Conservation (phyloP, 805 yeast genomes). For the Schizosaccharomyces pombe region DNA sequence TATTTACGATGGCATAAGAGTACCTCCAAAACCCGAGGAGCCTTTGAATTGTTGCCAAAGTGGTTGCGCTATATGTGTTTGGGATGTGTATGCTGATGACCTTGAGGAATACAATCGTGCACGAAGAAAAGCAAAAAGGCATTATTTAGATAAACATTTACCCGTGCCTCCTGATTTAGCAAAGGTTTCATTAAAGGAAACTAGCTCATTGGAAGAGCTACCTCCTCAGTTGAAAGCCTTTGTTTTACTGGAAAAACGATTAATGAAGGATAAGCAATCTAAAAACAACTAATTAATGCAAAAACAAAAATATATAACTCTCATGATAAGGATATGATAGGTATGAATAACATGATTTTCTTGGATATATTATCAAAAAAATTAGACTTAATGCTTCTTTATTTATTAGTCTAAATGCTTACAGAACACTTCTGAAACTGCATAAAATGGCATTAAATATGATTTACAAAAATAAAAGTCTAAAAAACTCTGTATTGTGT, state of each 20-base stretch:
- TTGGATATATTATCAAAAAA: no score
- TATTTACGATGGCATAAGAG: conserved; percentile 28
- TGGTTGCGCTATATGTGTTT: conserved; percentile 86
- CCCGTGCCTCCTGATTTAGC: neutral
- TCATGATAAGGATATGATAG: no score
- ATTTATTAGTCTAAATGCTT: no score
- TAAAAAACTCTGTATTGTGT: no score
- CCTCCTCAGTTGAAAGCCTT: neutral
- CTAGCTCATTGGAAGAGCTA: neutral
- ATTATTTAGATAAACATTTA: neutral
- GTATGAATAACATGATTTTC: no score
- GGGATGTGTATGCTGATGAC: conserved; percentile 80
- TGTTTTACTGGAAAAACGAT: neutral
- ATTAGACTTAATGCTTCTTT: no score
- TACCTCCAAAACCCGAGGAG: conserved; percentile 61
- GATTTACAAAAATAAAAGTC: no score
- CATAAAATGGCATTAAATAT: no score
- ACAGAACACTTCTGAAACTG: no score
- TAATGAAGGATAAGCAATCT: neutral
- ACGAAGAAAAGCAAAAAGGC: conserved; percentile 17
- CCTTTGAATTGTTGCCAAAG: conserved; percentile 93
- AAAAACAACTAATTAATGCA: neutral
- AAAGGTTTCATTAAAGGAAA: neutral
- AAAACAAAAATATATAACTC: no score
- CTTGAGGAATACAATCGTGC: conserved; percentile 48